phyloP scores from a whole-genome alignment of 2,329 filamentous ascomycete species.

The Cryphonectria parasitica region DNA sequence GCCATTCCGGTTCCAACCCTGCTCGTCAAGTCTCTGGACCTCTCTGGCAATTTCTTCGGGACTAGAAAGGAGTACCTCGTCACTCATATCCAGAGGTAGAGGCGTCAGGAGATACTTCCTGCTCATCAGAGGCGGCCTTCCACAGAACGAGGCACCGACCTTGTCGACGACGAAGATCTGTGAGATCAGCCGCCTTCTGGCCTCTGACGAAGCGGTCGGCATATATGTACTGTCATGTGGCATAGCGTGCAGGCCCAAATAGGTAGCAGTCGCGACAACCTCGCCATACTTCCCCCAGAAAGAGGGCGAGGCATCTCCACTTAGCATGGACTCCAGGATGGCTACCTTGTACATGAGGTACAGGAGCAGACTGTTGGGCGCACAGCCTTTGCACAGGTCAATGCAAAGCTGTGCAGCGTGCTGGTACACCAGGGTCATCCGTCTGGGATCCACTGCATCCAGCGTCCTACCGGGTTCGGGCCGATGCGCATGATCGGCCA shows the following conservation, averaged over 20 bases:
- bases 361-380: constrained; percentile 44
- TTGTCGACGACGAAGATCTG: constrained; percentile 53
- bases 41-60: constrained; percentile 45
- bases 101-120: constrained; percentile 59
- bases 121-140: constrained; percentile 56
- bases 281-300: constrained; percentile 43
- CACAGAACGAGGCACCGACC: constrained; percentile 54
- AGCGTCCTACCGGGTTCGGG: neutral
- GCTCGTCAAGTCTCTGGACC: constrained; percentile 46
- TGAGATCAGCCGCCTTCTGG: constrained; percentile 41
- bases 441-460: constrained; percentile 2
- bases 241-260: constrained; percentile 41
- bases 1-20: constrained; percentile 57
- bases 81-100: constrained; percentile 57
- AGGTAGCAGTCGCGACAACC: constrained; percentile 42
- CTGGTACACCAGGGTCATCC: constrained; percentile 35
- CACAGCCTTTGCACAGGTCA: constrained; percentile 39
- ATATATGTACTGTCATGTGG: constrained; percentile 34
- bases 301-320: constrained; percentile 44
- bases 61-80: constrained; percentile 51
- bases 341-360: constrained; percentile 41
- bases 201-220: constrained; percentile 42
- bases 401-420: constrained; percentile 35
- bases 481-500: constrained; percentile 6
- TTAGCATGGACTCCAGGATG: constrained; percentile 43